phyloP scores from a whole-genome alignment of 345 rosid genomes.

The Trapa bicornis region DNA sequence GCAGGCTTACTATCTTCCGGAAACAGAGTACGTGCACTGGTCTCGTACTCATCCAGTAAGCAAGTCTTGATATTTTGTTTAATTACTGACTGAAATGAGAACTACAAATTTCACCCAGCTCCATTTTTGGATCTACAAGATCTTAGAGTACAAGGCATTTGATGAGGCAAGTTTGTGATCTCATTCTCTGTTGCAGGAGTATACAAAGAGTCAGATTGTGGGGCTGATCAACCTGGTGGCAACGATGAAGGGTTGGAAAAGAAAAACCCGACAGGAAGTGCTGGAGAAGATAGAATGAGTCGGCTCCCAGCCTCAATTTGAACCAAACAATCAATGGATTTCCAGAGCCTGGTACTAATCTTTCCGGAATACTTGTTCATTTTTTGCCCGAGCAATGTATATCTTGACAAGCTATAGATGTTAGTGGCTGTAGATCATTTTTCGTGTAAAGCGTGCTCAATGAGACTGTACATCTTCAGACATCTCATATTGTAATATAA shows the following conservation, averaged over 20 bases:
- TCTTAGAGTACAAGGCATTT: background rate
- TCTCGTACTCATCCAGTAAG: slow-evolving; percentile 89
- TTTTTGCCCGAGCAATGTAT: slow-evolving; percentile 5
- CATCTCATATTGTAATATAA: slow-evolving; percentile 2
- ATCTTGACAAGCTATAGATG: slow-evolving; percentile 7
- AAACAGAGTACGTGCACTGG: slow-evolving; percentile 94
- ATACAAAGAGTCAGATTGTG: slow-evolving; percentile 55
- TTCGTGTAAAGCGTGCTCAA: slow-evolving; percentile 10
- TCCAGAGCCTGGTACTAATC: slow-evolving; percentile 3
- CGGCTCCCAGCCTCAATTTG: slow-evolving; percentile 5
- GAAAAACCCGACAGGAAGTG: slow-evolving; percentile 73
- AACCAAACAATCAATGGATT: slow-evolving; percentile 8
- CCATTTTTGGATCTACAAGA: background rate
- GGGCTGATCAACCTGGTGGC: slow-evolving; percentile 89
- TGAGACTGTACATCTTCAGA: slow-evolving; percentile 10
- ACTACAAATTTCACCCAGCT: background rate
- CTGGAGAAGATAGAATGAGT: slow-evolving; percentile 72
- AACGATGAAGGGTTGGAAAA: slow-evolving; percentile 92
- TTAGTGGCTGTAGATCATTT: slow-evolving; percentile 2
- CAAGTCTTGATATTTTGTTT: background rate
- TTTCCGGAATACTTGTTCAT: background rate
- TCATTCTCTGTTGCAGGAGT: slow-evolving; percentile 41
- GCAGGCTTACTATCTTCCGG: slow-evolving; percentile 95
- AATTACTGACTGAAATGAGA: background rate
- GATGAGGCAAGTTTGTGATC: background rate